These are phyloP conservation scores for Dimargaris xerosporica DNA, from an alignment of 192 early-diverging fungal genomes.

Conservation along the genomic window DNA sequence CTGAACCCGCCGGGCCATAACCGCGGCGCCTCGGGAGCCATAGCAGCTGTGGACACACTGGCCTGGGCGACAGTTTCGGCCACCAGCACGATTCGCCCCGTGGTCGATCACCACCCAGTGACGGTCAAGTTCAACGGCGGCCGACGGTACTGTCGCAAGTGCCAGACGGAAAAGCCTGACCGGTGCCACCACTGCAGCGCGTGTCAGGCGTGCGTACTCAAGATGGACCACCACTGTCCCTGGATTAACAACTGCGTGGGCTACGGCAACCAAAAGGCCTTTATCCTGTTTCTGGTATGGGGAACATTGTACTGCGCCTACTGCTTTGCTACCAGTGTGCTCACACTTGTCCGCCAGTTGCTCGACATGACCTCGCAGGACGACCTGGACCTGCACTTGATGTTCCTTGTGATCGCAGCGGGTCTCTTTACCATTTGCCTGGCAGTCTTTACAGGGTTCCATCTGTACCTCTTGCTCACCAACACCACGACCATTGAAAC, in stretches of 20 bases:
- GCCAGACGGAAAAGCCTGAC: slow-evolving; percentile 50
- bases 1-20: too few relatives aligned
- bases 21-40: too few relatives aligned
- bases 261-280: slow-evolving; percentile 54
- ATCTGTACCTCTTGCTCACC: slow-evolving; percentile 47
- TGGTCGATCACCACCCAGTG: too few relatives aligned
- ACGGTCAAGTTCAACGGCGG: slow-evolving; percentile 37
- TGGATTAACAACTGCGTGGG: slow-evolving; percentile 86
- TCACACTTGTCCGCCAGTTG: slow-evolving; percentile 29
- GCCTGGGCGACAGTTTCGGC: too few relatives aligned
- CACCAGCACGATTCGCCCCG: too few relatives aligned
- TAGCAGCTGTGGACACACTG: too few relatives aligned
- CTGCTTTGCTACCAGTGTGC: too few relatives aligned
- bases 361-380: slow-evolving; percentile 61
- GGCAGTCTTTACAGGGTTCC: too few relatives aligned
- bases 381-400: slow-evolving; percentile 49
- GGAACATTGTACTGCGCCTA: slow-evolving; percentile 41
- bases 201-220: slow-evolving; percentile 63
- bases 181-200: slow-evolving; percentile 63
- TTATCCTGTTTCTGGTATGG: slow-evolving; percentile 63
- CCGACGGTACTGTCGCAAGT: slow-evolving; percentile 54
- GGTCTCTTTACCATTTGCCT: slow-evolving; percentile 38
- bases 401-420: slow-evolving; percentile 53
- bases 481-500: slow-evolving; percentile 79
- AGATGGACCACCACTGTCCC: slow-evolving; percentile 83